Conservation (phyloP, 2,329 filamentous ascomycete genomes). For the Trichoderma breve region DNA sequence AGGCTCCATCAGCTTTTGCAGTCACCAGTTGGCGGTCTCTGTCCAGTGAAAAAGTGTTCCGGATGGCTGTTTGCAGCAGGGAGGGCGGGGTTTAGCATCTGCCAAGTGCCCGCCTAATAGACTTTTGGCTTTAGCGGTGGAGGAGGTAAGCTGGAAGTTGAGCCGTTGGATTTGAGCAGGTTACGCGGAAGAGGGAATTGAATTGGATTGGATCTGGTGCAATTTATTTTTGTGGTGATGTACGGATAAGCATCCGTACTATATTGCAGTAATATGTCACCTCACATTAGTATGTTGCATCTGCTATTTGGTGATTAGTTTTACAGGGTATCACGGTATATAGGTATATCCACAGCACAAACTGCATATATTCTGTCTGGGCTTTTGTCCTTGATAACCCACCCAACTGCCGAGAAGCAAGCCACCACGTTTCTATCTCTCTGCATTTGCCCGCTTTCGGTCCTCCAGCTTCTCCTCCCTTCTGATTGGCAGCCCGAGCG, state of each 20-base stretch:
- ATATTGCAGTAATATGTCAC: background rate
- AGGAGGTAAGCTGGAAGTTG: background rate
- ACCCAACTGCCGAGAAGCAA: background rate
- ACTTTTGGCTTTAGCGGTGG: constrained; percentile 3
- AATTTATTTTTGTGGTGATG: background rate
- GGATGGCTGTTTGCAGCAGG: constrained; percentile 6
- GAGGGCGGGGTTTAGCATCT: background rate
- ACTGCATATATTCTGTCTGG: background rate
- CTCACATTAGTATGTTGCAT: background rate
- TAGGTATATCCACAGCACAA: background rate
- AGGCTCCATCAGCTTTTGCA: background rate
- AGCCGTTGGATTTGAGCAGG: background rate
- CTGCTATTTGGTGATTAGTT: background rate
- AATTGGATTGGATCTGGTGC: background rate
- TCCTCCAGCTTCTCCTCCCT: background rate
- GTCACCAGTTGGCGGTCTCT: background rate
- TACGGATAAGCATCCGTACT: background rate
- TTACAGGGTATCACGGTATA: background rate
- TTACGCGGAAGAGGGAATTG: background rate
- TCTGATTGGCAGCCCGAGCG: background rate
- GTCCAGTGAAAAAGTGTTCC: background rate
- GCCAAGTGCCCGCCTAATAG: constrained; percentile 1
- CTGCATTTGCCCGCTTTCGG: background rate
- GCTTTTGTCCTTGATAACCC: background rate
- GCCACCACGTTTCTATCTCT: background rate